Percentiles rank a stretch among this genome's conserved stretches.
Evolutionary conservation across 495 filamentous ascomycete genomes (phyloP).

Genomic region (Umbilicaria muhlenbergii): DNA sequence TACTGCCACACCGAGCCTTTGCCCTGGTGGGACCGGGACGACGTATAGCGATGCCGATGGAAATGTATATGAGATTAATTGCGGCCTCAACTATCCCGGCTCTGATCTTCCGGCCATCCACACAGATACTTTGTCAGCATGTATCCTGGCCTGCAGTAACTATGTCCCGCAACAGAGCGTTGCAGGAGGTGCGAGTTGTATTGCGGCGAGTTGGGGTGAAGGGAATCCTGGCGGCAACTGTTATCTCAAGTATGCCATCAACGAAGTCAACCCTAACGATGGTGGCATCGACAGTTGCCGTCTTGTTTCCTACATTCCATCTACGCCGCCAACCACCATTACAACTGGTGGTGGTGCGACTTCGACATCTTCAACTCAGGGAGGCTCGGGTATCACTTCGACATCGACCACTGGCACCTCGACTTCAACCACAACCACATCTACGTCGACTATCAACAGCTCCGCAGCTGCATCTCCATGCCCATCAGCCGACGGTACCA

Average conservation of each 20-base stretch:
- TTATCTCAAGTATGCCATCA: conserved; percentile 4
- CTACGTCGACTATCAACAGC: too few relatives aligned
- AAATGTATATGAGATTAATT: not conserved
- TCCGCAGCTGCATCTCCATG: too few relatives aligned
- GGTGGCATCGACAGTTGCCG: not conserved
- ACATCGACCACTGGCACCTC: too few relatives aligned
- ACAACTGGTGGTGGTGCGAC: too few relatives aligned
- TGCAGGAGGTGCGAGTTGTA: not conserved
- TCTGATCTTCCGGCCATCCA: conserved; percentile 1
- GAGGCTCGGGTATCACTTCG: too few relatives aligned
- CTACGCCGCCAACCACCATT: not conserved
- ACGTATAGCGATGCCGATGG: not conserved
- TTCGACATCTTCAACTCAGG: too few relatives aligned
- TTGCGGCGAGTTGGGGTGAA: conserved; percentile 1
- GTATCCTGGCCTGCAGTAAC: conserved; percentile 1
- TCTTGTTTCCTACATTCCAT: not conserved
- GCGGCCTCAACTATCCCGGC: not conserved
- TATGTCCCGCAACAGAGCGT: not conserved
- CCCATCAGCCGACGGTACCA: not conserved
- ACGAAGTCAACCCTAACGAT: not conserved
- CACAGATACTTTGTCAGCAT: conserved; percentile 1
- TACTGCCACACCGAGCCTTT: not conserved
- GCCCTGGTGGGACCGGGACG: not conserved
- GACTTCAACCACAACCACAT: too few relatives aligned
- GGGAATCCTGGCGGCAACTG: conserved; percentile 3